Conservation (phyloP, 2,329 filamentous ascomycete genomes). For the Trichophyton simii region DNA sequence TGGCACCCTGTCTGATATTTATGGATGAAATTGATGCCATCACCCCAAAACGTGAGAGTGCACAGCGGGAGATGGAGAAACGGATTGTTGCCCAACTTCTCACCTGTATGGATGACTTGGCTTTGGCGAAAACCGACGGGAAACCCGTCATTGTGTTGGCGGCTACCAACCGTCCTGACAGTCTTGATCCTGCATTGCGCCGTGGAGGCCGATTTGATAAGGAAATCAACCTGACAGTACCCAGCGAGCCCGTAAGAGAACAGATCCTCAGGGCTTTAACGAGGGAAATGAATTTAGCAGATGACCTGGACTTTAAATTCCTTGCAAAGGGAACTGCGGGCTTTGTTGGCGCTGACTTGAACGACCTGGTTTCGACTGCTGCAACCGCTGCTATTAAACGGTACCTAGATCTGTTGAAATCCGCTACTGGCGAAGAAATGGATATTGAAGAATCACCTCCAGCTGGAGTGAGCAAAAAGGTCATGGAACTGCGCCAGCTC, state of each 20-base stretch:
- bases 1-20: constrained; percentile 81
- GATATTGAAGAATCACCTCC: constrained; percentile 36
- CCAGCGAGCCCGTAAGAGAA: constrained; percentile 63
- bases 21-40: constrained; percentile 90
- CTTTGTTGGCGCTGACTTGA: constrained; percentile 83
- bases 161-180: constrained; percentile 79
- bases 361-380: constrained; percentile 55
- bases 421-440: constrained; percentile 33
- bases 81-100: constrained; percentile 72
- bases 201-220: constrained; percentile 66
- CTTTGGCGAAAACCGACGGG: constrained; percentile 55
- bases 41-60: constrained; percentile 69
- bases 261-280: constrained; percentile 67
- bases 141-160: constrained; percentile 81
- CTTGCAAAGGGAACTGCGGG: constrained; percentile 80
- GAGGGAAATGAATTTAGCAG: constrained; percentile 48
- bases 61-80: constrained; percentile 80
- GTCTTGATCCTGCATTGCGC: constrained; percentile 65
- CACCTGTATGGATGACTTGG: constrained; percentile 74
- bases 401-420: constrained; percentile 43
- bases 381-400: constrained; percentile 52
- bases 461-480: constrained; percentile 24
- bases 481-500: constrained; percentile 39
- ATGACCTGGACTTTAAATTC: constrained; percentile 58
- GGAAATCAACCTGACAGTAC: constrained; percentile 78